Percentiles rank a stretch among this genome's conserved stretches.
Conservation (phyloP, 2,329 filamentous ascomycete genomes). For the Daldinia sp. region DNA sequence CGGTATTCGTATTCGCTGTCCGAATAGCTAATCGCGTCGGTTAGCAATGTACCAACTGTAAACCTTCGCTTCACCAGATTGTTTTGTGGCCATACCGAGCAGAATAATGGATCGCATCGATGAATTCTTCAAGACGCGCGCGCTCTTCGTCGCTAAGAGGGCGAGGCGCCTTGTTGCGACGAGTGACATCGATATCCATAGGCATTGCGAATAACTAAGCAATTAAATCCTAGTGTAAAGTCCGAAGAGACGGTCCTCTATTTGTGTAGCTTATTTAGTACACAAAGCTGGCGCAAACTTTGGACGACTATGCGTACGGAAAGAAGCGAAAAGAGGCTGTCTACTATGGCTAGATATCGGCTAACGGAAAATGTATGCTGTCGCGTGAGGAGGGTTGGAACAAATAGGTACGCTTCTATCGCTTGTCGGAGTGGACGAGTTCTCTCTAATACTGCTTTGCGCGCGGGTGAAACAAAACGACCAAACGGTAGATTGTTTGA, state of each 20-base stretch:
- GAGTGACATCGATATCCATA: slow-evolving; percentile 77
- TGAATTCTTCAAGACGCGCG: slow-evolving; percentile 85
- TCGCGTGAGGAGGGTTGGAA: slow-evolving; percentile 32
- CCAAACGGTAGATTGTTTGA: slow-evolving; percentile 14
- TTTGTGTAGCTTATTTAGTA: not conserved
- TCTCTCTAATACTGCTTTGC: slow-evolving; percentile 12
- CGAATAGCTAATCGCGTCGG: slow-evolving; percentile 72
- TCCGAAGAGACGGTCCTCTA: not conserved
- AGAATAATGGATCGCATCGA: slow-evolving; percentile 95
- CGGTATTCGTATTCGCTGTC: slow-evolving; percentile 95
- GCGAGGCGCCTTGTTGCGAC: slow-evolving; percentile 87
- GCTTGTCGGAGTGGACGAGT: slow-evolving; percentile 16
- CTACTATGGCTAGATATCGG: not conserved
- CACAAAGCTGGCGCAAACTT: not conserved
- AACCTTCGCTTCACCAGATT: not conserved
- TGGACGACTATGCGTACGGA: not conserved
- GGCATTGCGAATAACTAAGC: slow-evolving; percentile 35
- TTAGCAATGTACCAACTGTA: slow-evolving; percentile 24
- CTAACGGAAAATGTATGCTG: slow-evolving; percentile 19
- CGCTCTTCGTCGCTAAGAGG: slow-evolving; percentile 82
- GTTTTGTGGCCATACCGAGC: slow-evolving; percentile 68
- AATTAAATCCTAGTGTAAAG: not conserved
- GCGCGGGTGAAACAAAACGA: slow-evolving; percentile 20
- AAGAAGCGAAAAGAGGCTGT: not conserved
- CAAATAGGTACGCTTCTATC: slow-evolving; percentile 11